phyloP scores from a whole-genome alignment of 441 rosid species.

The Adansonia gregorii region DNA sequence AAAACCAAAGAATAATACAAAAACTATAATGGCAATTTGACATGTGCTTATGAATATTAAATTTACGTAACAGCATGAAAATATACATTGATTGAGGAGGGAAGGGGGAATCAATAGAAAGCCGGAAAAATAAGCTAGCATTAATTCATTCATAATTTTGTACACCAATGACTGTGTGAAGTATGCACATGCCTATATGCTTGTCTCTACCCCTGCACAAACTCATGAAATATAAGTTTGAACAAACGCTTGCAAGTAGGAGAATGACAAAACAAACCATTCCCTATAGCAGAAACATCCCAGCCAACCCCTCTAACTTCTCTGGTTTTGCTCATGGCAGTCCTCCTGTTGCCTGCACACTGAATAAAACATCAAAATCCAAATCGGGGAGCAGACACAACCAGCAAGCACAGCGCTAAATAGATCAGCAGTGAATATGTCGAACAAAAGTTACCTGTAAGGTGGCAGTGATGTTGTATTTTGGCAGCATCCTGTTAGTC shows the following conservation, averaged over 20 bases:
- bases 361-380: constrained; percentile 34
- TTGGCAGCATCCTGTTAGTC: constrained; percentile 73
- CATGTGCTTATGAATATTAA: neutral
- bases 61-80: neutral
- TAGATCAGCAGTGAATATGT: neutral
- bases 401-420: neutral
- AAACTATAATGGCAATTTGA: neutral
- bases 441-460: constrained; percentile 59
- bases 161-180: neutral
- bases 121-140: neutral
- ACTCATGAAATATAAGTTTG: neutral
- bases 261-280: constrained; percentile 53
- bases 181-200: neutral
- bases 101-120: neutral
- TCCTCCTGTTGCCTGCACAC: constrained; percentile 99
- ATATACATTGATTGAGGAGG: neutral
- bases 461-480: constrained; percentile 75
- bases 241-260: neutral
- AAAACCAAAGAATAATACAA: neutral
- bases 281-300: constrained; percentile 93
- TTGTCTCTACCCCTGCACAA: neutral
- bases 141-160: neutral
- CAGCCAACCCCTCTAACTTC: constrained; percentile 95
- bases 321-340: constrained; percentile 89
- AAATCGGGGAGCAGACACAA: constrained; percentile 21